These are phyloP conservation scores for Cutaneotrichosporon dermatis DNA, from an alignment of 1,284 basidiomycete genomes.

Conservation along the genomic window DNA sequence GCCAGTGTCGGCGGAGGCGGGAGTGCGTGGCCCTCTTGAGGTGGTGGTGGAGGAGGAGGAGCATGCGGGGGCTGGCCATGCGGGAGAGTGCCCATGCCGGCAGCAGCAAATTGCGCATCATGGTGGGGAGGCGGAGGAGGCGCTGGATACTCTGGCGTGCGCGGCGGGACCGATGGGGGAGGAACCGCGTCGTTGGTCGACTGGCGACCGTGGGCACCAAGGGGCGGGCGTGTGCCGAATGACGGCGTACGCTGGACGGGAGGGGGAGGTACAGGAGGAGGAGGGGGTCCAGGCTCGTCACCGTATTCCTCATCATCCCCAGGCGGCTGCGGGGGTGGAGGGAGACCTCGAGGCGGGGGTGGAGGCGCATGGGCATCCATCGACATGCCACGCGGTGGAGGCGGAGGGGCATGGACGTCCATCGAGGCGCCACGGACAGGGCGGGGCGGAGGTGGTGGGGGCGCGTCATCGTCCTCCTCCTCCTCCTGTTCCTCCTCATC, in stretches of 20 bases:
- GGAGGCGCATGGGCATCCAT: conserved; percentile 10
- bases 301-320: conserved; percentile 15
- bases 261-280: conserved; percentile 10
- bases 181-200: no score
- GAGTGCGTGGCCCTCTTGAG: not conserved
- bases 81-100: not conserved
- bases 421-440: not conserved
- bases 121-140: no score
- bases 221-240: not conserved
- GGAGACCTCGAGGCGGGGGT: conserved; percentile 12
- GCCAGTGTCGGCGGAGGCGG: not conserved
- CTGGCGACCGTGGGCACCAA: no score
- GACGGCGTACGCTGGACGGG: conserved; percentile 10
- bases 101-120: no score
- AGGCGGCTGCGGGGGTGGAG: conserved; percentile 6
- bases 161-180: no score
- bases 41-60: not conserved
- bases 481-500: conserved; percentile 13
- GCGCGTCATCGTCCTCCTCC: conserved; percentile 13
- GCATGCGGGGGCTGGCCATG: not conserved
- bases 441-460: conserved; percentile 15
- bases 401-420: conserved; percentile 9
- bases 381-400: conserved; percentile 5
- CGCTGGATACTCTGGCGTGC: no score
- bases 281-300: not conserved